phyloP scores from a whole-genome alignment of 2,329 filamentous ascomycete genomes.

The Hyphodiscus sp. region DNA sequence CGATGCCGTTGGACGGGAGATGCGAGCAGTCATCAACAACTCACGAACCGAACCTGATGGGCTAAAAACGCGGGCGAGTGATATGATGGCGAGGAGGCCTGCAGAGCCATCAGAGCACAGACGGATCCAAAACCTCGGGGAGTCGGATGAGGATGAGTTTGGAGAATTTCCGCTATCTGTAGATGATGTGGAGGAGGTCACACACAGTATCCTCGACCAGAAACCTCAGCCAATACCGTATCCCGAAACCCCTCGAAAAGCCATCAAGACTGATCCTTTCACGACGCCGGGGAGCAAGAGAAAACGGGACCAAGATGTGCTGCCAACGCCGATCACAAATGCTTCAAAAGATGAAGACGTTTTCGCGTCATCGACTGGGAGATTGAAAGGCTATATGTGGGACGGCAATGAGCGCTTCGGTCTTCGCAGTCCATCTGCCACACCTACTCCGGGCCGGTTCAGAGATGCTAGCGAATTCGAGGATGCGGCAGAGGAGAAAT shows the following conservation, averaged over 20 bases:
- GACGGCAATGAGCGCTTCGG: slow-evolving; percentile 19
- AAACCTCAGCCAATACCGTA: slow-evolving; percentile 3
- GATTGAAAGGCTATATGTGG: slow-evolving; percentile 17
- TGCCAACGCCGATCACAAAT: slow-evolving; percentile 24
- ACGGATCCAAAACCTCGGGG: slow-evolving; percentile 9
- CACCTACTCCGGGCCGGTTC: slow-evolving; percentile 24
- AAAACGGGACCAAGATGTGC: slow-evolving; percentile 19
- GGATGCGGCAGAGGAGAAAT: not conserved
- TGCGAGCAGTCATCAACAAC: slow-evolving; percentile 37
- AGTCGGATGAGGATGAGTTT: slow-evolving; percentile 24
- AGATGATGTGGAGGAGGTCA: slow-evolving; percentile 19
- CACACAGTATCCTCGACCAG: slow-evolving; percentile 5
- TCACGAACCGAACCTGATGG: slow-evolving; percentile 36
- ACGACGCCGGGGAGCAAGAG: slow-evolving; percentile 26
- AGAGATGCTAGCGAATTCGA: slow-evolving; percentile 7
- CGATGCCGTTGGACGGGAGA: slow-evolving; percentile 42
- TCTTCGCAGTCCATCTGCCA: slow-evolving; percentile 17
- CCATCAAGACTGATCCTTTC: slow-evolving; percentile 12
- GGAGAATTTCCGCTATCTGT: slow-evolving; percentile 19
- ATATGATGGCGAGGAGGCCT: slow-evolving; percentile 14
- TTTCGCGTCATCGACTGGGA: slow-evolving; percentile 13
- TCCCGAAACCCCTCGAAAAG: slow-evolving; percentile 25
- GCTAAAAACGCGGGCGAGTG: slow-evolving; percentile 6
- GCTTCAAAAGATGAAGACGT: slow-evolving; percentile 15
- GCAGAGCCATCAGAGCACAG: slow-evolving; percentile 15